These are phyloP conservation scores for Strigomonas galati DNA, from an alignment of 208 protist genomes.

Conservation along the genomic window DNA sequence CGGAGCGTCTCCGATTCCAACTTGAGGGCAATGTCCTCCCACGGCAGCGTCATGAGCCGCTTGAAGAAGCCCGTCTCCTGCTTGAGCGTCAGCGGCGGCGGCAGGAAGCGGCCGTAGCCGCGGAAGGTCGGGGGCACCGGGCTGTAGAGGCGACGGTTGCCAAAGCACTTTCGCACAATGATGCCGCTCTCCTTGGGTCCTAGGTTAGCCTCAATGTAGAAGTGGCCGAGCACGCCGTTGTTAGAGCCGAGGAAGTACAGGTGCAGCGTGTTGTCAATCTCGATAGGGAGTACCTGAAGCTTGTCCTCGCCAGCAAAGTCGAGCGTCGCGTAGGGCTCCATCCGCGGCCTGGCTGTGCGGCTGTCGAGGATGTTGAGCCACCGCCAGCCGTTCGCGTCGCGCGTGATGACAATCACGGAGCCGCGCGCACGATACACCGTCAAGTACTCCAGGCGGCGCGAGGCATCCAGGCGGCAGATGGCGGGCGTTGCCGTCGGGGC, in stretches of 20 bases:
- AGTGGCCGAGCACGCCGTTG: conserved; percentile 59
- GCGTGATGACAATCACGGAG: conserved; percentile 61
- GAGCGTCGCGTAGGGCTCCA: conserved; percentile 56
- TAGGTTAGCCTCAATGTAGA: conserved; percentile 53
- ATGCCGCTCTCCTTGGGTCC: conserved; percentile 36
- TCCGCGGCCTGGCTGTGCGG: conserved; percentile 47
- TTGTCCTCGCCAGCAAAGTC: conserved; percentile 69
- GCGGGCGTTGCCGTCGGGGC: conserved; percentile 17
- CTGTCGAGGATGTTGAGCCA: conserved; percentile 80
- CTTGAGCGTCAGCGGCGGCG: conserved; percentile 65
- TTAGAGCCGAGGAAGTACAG: conserved; percentile 68
- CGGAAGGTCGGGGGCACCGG: conserved; percentile 62
- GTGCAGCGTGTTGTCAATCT: conserved; percentile 61
- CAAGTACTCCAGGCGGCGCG: conserved; percentile 55
- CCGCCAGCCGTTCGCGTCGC: conserved; percentile 76
- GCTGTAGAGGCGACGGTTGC: conserved; percentile 23
- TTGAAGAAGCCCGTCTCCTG: conserved; percentile 82
- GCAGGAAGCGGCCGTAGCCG: conserved; percentile 55
- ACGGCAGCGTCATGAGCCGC: conserved; percentile 74
- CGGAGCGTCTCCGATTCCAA: conserved; percentile 63
- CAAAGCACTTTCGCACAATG: conserved; percentile 35
- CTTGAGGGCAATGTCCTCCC: conserved; percentile 75
- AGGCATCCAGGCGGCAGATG: conserved; percentile 35
- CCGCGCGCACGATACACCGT: conserved; percentile 44
- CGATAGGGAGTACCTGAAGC: conserved; percentile 50